Percentiles rank a stretch among this genome's conserved stretches.
Conservation (phyloP, 257 asterid genomes). For the Nicotiana paniculata region DNA sequence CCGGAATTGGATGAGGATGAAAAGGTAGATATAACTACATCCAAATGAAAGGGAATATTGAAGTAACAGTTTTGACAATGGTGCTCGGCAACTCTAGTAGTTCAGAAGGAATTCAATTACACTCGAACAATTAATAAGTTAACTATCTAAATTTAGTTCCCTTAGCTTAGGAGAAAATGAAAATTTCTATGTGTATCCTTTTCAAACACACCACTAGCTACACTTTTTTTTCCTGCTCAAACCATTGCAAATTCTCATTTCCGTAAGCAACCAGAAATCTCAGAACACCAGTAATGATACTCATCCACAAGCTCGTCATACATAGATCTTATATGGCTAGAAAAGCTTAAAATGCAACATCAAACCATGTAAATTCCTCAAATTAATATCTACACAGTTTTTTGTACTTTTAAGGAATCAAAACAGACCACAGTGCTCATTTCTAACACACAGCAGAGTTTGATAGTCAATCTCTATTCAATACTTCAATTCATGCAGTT, state of each 20-base stretch:
- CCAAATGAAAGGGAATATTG: background rate
- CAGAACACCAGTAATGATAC: background rate
- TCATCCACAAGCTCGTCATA: background rate
- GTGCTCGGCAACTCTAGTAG: background rate
- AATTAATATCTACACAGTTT: background rate
- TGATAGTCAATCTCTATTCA: background rate
- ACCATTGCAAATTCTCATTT: background rate
- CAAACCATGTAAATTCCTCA: background rate
- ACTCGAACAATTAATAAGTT: background rate
- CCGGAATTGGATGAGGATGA: background rate
- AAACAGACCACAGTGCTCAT: background rate
- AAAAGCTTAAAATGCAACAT: background rate
- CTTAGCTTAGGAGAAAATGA: background rate
- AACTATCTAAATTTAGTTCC: background rate
- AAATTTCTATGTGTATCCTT: background rate
- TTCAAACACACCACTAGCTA: background rate
- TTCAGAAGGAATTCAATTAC: background rate
- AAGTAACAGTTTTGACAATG: background rate
- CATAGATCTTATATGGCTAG: background rate
- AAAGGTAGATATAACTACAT: background rate
- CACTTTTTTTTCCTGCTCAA: background rate
- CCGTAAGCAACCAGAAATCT: background rate
- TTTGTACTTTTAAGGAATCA: background rate
- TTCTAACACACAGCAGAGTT: background rate
- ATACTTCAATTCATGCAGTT: background rate